Percentiles rank a stretch among this genome's conserved stretches.
Conservation (phyloP, 768 basidiomycete species). For the Rubroboletus satanas region DNA sequence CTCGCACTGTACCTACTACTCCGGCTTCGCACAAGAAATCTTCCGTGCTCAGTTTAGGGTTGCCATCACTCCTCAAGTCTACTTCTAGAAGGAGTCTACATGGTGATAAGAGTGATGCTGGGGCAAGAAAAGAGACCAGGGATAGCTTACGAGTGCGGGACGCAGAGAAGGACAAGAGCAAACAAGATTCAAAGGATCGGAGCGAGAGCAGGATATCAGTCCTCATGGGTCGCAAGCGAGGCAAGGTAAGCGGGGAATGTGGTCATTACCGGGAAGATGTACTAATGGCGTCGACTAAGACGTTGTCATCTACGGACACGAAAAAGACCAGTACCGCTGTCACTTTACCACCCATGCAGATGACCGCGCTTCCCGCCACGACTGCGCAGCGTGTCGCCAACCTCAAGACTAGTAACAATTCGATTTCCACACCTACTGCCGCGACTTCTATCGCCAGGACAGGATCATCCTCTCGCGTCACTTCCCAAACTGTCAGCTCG, state of each 20-base stretch:
- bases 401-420: slow-evolving; percentile 55
- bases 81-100: slow-evolving; percentile 79
- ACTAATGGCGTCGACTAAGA: slow-evolving; percentile 44
- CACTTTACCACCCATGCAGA: slow-evolving; percentile 86
- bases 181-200: slow-evolving; percentile 77
- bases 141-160: slow-evolving; percentile 46
- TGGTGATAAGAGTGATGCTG: slow-evolving; percentile 43
- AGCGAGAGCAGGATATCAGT: slow-evolving; percentile 88
- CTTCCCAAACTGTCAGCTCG: slow-evolving; percentile 81
- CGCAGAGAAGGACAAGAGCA: slow-evolving; percentile 49
- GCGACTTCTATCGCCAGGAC: slow-evolving; percentile 39
- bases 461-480: slow-evolving; percentile 56
- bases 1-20: slow-evolving; percentile 49
- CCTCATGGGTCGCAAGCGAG: slow-evolving; percentile 83
- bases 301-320: slow-evolving; percentile 76
- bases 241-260: slow-evolving; percentile 63
- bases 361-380: slow-evolving; percentile 73
- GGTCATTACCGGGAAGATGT: neutral
- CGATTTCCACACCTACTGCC: slow-evolving; percentile 42
- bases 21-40: slow-evolving; percentile 74
- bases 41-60: slow-evolving; percentile 74
- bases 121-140: slow-evolving; percentile 47
- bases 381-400: slow-evolving; percentile 85
- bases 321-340: slow-evolving; percentile 69
- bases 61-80: slow-evolving; percentile 83